Conservation (phyloP, 306 rosid species). For the Sicyos baderoa region DNA sequence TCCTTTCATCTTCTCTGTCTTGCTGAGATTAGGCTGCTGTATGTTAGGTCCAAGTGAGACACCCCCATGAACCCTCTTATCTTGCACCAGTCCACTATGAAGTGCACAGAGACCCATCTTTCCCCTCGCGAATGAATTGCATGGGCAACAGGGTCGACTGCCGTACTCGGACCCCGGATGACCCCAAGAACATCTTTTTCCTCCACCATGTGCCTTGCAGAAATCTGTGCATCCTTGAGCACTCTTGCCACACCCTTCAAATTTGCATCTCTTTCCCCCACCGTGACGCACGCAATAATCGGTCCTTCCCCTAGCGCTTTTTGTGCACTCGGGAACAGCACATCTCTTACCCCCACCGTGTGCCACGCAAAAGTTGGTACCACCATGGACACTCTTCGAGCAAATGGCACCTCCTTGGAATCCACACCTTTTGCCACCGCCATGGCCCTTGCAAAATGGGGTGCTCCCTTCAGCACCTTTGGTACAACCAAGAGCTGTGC, state of each 20-base stretch:
- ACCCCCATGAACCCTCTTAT: constrained; percentile 94
- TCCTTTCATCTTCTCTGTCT: constrained; percentile 38
- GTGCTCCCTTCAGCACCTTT: constrained; percentile 98
- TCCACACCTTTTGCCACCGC: constrained; percentile 90
- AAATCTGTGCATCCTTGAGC: constrained; percentile 96
- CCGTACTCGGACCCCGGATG: constrained; percentile 65
- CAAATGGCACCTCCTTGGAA: constrained; percentile 74
- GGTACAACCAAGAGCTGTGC: constrained; percentile 82
- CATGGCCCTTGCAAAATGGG: constrained; percentile 85
- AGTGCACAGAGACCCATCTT: constrained; percentile 83
- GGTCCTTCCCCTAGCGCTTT: constrained; percentile 93
- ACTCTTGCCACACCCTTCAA: constrained; percentile 79
- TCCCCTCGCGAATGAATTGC: constrained; percentile 80
- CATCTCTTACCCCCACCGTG: constrained; percentile 98
- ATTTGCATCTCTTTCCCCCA: constrained; percentile 89
- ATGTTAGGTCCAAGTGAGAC: constrained; percentile 50
- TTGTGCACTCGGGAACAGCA: constrained; percentile 75
- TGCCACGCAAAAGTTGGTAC: constrained; percentile 89
- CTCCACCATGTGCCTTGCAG: constrained; percentile 99
- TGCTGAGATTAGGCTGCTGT: constrained; percentile 40
- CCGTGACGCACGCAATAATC: constrained; percentile 94
- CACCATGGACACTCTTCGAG: constrained; percentile 88
- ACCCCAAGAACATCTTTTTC: constrained; percentile 93
- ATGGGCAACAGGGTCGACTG: constrained; percentile 46
- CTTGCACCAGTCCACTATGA: constrained; percentile 77